Evolutionary conservation across 148 eudicot genomes (phyloP), one percentile per base, ranked within the genome.

Genomic region (Camellia granthamiana): DNA sequence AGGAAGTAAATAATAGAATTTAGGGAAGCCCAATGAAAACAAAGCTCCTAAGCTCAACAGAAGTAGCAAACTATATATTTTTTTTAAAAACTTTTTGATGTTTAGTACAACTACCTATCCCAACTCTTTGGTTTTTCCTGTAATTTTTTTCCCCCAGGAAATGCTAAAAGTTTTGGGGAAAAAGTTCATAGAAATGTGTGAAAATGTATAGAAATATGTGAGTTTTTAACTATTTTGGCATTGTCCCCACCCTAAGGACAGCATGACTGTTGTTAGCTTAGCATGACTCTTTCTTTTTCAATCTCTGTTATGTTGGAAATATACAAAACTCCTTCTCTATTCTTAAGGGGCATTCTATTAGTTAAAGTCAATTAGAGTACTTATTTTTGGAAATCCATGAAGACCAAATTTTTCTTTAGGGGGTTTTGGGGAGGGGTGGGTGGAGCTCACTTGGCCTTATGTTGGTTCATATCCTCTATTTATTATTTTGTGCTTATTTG

Each of bases 401-500:
- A 18, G 74, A 49, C 58, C 41, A 71, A 71, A 15, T 14, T 47
- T 47, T 6, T 13, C 12, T 0, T 30, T 55, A 15, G 5, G 18
- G 46, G 64, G 18, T 38, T 56, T 56, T 55, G 62, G 77, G 63
- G 6, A 56, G 64, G 47, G 46, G 5, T 4, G 11, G 21, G 7
- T 46, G 62, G 2, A 13, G 46, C 13, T 59, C 8, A 15, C 56
- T 64, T 64, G 5, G 9, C 71, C 55, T 21, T 21, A 16, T 77
- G 63, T 30, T 13, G 15, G 44, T 51, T 77, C 49, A 3, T 30
- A 23, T 16, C 43, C 42, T 60, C 30, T 11, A n/a, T 62, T 9
- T 47, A 49, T 71, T 19, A 10, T 41, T 59, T 44, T 79, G 16
- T 47, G 42, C 72, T 63, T 74, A 49, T 30, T 52, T 73, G 78